A percentile compares a stretch with the other conserved stretches of the same genome.
These are phyloP conservation scores for Aspergillus sp. DNA, from an alignment of 2,329 filamentous ascomycete genomes.

Conservation along the genomic window DNA sequence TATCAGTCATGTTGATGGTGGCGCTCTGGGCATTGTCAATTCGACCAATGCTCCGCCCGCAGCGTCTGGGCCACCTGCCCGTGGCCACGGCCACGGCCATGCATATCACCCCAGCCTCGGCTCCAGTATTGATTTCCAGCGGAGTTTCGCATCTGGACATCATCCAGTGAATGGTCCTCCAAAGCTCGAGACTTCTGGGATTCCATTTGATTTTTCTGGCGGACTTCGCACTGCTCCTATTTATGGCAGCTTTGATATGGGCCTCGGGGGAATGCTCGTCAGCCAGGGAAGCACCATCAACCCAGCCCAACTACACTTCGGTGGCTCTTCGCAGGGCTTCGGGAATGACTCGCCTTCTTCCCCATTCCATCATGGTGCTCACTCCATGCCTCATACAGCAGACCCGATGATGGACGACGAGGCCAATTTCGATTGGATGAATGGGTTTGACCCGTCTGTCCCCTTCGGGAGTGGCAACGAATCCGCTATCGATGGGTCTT, in stretches of 20 bases:
- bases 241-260: slow-evolving; percentile 60
- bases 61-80: slow-evolving; percentile 8
- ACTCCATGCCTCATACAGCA: slow-evolving; percentile 46
- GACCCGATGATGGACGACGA: slow-evolving; percentile 57
- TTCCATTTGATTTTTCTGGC: slow-evolving; percentile 57
- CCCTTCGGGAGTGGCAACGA: slow-evolving; percentile 62
- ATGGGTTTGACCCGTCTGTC: slow-evolving; percentile 70
- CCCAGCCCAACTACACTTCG: slow-evolving; percentile 68
- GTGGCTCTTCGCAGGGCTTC: slow-evolving; percentile 57
- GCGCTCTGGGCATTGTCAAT: slow-evolving; percentile 56
- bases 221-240: slow-evolving; percentile 72
- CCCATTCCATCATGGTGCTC: slow-evolving; percentile 32
- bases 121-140: slow-evolving; percentile 50
- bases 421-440: slow-evolving; percentile 75
- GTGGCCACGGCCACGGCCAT: slow-evolving; percentile 36
- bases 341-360: slow-evolving; percentile 32
- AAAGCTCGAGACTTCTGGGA: slow-evolving; percentile 70
- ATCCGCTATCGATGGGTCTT: slow-evolving; percentile 80
- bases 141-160: slow-evolving; percentile 49
- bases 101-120: slow-evolving; percentile 64
- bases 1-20: slow-evolving; percentile 81
- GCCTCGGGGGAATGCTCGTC: slow-evolving; percentile 63
- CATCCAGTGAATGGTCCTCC: slow-evolving; percentile 59
- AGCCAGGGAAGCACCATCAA: slow-evolving; percentile 54
- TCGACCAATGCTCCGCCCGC: slow-evolving; percentile 14